Base-by-base conservation (phyloP, 129 eudicot species). In the Centaurea solstitialis region DNA sequence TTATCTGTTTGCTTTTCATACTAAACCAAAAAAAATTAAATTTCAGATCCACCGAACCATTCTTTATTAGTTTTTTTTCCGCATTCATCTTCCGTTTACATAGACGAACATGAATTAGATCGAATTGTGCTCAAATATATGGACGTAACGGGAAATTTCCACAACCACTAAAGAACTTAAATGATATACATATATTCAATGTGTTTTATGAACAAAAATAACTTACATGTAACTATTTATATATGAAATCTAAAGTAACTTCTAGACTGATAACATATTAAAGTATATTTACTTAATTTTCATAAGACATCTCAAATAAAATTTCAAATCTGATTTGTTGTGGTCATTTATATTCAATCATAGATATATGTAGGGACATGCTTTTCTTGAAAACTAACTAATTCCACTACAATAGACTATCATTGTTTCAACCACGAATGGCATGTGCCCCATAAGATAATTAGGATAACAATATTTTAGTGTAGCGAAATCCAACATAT, bases 381-480 rank as follows among this genome's bases (percentile, higher is more conserved):
- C 73, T 73, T 67, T 65, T 26, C 73, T 65, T 80, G 62, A 41
- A 26, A 66, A 59, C 75, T 41, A 73, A 81, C 83, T 73, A 80
- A 80, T 72, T 80, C 73, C 83, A 80, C 83, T 72, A 57, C 18
- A 35, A 57, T 57, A 15, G 3, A 24, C 41, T 24, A 81, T 81
- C 38, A 81, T 66, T 81, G 79, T 73, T 43, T 75, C 69, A 26
- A 74, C 73, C 66, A 74, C 40, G 28, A 77, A 77, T 39, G 73
- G 22, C 73, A 65, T 21, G 80, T 65, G 73, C n/a, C 73, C 17
- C 24, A 65, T 66, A 33, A 12, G 5, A 17, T n/a, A n/a, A n/a
- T 9, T 20, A 18, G 47, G 35, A 18, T 7, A 23, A 50, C n/a
- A 26, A 21, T 62, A 62, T 62, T 62, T 62, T 62, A 6, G 68